Evolutionary conservation across 2,329 filamentous ascomycete genomes (phyloP), one percentile per base, ranked within the genome.

Genomic region (Sarocladium strictum): DNA sequence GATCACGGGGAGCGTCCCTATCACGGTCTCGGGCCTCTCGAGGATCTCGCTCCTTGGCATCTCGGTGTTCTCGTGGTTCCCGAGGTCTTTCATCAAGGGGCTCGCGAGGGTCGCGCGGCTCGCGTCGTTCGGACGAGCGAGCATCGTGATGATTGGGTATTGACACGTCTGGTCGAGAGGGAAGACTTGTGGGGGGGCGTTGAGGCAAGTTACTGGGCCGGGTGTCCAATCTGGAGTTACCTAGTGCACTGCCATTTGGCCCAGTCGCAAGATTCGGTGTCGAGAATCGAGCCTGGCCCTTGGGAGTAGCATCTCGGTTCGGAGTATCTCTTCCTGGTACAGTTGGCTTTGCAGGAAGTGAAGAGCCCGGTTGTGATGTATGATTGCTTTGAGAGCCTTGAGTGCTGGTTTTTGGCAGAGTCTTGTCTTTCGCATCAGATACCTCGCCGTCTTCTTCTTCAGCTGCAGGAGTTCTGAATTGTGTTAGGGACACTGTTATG

Each of bases 361-460:
- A 58, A 12, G 47, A 32, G n/a, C 47, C 47, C 12, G 47, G n/a
- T 19, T 33, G 47, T 11, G 47, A 21, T 9, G 23, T 3, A 6
- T 24, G 47, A 35, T 4, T 51, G 29, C 27, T 21, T 64, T 70
- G 2, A 61, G 27, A 10, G 54, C 57, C 19, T 50, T 50, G 3
- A 57, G 47, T 14, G 47, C 32, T 26, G 60, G 61, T 11, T 57
- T 57, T 55, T 60, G 64, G 26, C 21, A 29, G 15, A 15, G 21
- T 35, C 24, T 32, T 51, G n/a, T 51, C 50, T 50, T 65, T 83
- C 32, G 72, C 74, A 61, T 89, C 86, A 58, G 84, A 81, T 23
- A 89, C 85, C 65, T 90, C 87, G 19, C 87, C 87, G 63, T 90
- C 87, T 65, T 90, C 87, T 53, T 82, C 80, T 57, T 86, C 83